Conservation (phyloP, 768 basidiomycete species). For the Suillus americanus region DNA sequence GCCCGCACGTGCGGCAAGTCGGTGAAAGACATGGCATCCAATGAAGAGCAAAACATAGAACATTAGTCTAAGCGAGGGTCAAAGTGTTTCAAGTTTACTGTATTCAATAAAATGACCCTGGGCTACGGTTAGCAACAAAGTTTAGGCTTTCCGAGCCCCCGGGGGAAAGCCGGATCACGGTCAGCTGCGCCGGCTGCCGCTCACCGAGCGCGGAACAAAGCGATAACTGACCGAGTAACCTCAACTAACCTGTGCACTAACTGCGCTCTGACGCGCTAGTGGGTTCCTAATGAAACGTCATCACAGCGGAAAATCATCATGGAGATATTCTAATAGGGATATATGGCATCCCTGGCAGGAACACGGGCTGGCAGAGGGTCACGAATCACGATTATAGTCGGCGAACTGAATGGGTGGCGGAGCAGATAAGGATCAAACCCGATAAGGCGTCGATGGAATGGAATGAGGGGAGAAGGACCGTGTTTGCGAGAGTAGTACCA, state of each 20-base stretch:
- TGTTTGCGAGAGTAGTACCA: not conserved
- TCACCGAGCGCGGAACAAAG: not conserved
- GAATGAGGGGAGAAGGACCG: slow-evolving; percentile 15
- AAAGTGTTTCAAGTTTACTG: not conserved
- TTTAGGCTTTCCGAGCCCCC: not conserved
- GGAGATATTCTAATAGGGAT: slow-evolving; percentile 6
- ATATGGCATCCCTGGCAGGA: slow-evolving; percentile 16
- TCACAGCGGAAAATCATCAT: slow-evolving; percentile 5
- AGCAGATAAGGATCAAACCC: slow-evolving; percentile 30
- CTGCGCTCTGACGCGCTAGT: not conserved
- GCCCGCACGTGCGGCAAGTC: not conserved
- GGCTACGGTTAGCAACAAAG: not conserved
- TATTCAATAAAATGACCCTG: not conserved
- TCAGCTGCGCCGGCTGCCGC: not conserved
- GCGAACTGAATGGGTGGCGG: slow-evolving; percentile 19
- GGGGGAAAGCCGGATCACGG: not conserved
- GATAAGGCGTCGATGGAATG: slow-evolving; percentile 17
- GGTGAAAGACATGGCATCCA: not conserved
- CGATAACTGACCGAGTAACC: not conserved
- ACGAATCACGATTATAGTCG: not conserved
- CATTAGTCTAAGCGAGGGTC: too few relatives aligned
- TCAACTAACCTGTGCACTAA: not conserved
- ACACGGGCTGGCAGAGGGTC: slow-evolving; percentile 13
- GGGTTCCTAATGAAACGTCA: not conserved
- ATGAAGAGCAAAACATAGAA: too few relatives aligned